These are phyloP conservation scores for Epicoccum nigrum DNA, from an alignment of 2,329 filamentous ascomycete genomes.

Conservation along the genomic window DNA sequence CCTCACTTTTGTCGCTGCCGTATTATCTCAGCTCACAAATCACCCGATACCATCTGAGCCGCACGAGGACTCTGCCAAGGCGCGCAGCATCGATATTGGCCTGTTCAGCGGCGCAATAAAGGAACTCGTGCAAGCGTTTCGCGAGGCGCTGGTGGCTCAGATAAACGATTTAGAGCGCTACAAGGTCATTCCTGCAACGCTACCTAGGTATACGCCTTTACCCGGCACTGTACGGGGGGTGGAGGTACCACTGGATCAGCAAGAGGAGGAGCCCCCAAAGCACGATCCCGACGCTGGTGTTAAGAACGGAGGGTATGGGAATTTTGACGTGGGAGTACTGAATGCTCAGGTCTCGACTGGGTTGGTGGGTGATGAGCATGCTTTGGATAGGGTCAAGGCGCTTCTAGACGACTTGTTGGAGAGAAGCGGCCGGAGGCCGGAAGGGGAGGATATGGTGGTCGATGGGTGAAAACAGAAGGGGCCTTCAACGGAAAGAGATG, in stretches of 20 bases:
- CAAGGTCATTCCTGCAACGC: slow-evolving; percentile 40
- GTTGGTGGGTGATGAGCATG: slow-evolving; percentile 80
- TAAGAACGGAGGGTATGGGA: slow-evolving; percentile 56
- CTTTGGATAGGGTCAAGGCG: slow-evolving; percentile 68
- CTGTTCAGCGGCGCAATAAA: slow-evolving; percentile 73
- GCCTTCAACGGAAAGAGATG: neutral
- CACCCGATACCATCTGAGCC: slow-evolving; percentile 58
- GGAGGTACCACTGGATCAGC: no score
- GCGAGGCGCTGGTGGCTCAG: slow-evolving; percentile 35
- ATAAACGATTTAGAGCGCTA: slow-evolving; percentile 39
- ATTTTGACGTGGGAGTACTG: slow-evolving; percentile 84
- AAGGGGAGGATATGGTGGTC: slow-evolving; percentile 26
- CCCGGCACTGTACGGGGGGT: slow-evolving; percentile 11
- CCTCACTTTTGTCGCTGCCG: slow-evolving; percentile 80
- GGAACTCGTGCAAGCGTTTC: slow-evolving; percentile 64
- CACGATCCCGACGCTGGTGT: slow-evolving; percentile 35
- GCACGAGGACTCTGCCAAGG: slow-evolving; percentile 45
- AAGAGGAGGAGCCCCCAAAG: neutral
- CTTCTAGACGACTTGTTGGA: slow-evolving; percentile 55
- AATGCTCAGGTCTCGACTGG: slow-evolving; percentile 85
- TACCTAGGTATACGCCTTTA: slow-evolving; percentile 25
- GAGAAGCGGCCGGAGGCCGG: slow-evolving; percentile 18
- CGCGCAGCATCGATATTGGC: slow-evolving; percentile 48
- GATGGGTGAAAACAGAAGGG: slow-evolving; percentile 22
- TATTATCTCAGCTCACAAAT: slow-evolving; percentile 67